These are phyloP conservation scores for Aspergillus homomorphus DNA, from an alignment of 495 filamentous ascomycete species.

Conservation along the genomic window DNA sequence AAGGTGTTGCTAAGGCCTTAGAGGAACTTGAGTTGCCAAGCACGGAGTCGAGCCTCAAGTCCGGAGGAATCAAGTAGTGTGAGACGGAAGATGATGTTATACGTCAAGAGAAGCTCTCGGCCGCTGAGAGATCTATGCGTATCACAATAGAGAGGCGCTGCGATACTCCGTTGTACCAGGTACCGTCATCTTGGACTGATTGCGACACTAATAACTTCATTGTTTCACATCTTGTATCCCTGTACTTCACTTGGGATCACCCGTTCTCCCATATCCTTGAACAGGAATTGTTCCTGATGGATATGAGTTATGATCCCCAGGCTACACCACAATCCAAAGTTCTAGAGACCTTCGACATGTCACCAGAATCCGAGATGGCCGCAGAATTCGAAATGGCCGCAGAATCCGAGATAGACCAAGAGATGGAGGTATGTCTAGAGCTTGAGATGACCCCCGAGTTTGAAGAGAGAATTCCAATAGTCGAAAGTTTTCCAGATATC, in stretches of 20 bases:
- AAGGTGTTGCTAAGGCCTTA: conserved; percentile 26
- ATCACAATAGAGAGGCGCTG: conserved; percentile 37
- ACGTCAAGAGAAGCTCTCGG: conserved; percentile 5
- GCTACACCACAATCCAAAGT: background rate
- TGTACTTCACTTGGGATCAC: conserved; percentile 41
- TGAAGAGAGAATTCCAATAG: background rate
- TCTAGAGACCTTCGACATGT: no score
- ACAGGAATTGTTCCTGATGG: conserved; percentile 31
- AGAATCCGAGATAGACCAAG: no score
- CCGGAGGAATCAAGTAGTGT: conserved; percentile 13
- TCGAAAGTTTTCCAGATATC: background rate
- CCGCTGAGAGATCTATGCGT: conserved; percentile 25
- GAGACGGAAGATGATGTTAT: conserved; percentile 17
- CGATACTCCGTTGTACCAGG: conserved; percentile 34
- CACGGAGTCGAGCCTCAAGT: conserved; percentile 15
- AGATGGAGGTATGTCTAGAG: no score
- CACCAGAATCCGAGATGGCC: background rate
- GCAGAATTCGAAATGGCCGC: background rate
- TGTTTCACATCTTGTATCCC: conserved; percentile 26
- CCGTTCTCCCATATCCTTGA: conserved; percentile 38
- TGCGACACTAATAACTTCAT: conserved; percentile 25
- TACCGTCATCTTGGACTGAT: conserved; percentile 30
- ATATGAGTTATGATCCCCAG: conserved; percentile 23
- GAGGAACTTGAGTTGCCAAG: conserved; percentile 8
- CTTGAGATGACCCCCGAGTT: background rate